Base-by-base conservation (phyloP, 345 rosid genomes). In the Rhizophora mangle region DNA sequence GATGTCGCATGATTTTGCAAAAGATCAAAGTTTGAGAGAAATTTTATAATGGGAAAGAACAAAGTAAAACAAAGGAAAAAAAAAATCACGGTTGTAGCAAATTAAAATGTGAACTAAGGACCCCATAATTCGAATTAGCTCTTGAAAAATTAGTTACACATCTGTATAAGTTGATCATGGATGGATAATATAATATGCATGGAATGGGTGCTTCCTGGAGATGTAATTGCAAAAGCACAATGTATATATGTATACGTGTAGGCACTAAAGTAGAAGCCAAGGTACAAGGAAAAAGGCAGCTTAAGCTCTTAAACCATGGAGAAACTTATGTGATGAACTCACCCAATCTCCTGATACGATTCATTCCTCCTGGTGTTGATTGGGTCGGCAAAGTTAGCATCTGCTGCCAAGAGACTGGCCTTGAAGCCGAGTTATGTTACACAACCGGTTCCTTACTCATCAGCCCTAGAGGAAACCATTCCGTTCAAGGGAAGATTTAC, bases 311-410 rank as follows among this genome's bases (percentile, higher is more conserved):
- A 0, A 80, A 74, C 6, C 73, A 70, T 26, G 77, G 76, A 51
- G 98, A 94, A 74, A 91, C 87, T 29, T 94, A 91, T 67, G 83
- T 74, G 78, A 89, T 88, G 95, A 89, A 91, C 72, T 78, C 89
- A 21, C 97, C 98, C 2, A 87, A 81, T 43, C 87, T 89, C 21
- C 52, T 75, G 32, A 82, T 89, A 64, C 83, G 77, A 54, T 77
- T 94, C 65, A 65, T 94, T 29, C 97, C 97, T 0, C 91, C 88
- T 1, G 78, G 80, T 0, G 78, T 80, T 31, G 88, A 87, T 52
- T 91, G 97, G 97, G 77, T 78, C 54, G 96, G 97, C 11, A 78
- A 81, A n/a, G 82, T 87, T 3, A 52, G 22, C 34, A 82, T 94
- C 63, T 66, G 74, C 18, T 94, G 98, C 76, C 82, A 68, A 10